Conservation (phyloP, 495 filamentous ascomycete genomes). For the Hypoxylon fuscum region DNA sequence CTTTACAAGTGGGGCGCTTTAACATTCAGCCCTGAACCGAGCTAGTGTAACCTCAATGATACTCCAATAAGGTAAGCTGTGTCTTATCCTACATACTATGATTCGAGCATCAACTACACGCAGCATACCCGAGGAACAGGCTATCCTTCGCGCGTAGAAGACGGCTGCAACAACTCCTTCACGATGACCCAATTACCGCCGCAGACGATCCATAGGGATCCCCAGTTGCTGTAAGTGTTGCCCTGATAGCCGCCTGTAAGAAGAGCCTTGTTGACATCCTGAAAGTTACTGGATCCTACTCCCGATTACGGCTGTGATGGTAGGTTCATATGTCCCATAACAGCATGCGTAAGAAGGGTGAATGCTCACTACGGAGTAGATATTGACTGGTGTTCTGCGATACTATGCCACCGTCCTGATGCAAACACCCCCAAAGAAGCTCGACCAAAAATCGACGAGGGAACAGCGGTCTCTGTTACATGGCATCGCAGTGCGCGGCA, state of each 20-base stretch:
- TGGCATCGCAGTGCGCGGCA: conserved; percentile 83
- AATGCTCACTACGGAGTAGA: conserved; percentile 57
- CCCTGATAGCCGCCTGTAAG: not conserved
- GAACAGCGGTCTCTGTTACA: conserved; percentile 89
- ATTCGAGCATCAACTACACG: conserved; percentile 1
- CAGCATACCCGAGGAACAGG: too few species aligned
- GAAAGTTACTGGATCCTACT: conserved; percentile 96
- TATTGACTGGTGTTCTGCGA: conserved; percentile 92
- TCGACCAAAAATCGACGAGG: conserved; percentile 75
- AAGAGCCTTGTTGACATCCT: conserved; percentile 18
- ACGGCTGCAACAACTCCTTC: not conserved
- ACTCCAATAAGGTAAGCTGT: not conserved
- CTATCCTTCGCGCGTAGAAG: not conserved
- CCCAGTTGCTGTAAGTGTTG: conserved; percentile 83
- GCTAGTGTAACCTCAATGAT: conserved; percentile 20
- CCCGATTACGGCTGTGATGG: conserved; percentile 97
- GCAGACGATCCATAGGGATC: conserved; percentile 98
- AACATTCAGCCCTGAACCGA: conserved; percentile 33
- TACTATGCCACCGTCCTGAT: conserved; percentile 95
- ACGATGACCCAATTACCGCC: conserved; percentile 86
- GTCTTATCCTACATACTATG: too few species aligned
- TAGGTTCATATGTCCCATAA: conserved; percentile 48
- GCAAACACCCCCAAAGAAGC: conserved; percentile 83
- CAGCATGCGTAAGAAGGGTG: not conserved
- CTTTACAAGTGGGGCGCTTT: conserved; percentile 31